Evolutionary conservation across 306 rosid genomes (phyloP).

Genomic region (Trichosanthes cucumerina): DNA sequence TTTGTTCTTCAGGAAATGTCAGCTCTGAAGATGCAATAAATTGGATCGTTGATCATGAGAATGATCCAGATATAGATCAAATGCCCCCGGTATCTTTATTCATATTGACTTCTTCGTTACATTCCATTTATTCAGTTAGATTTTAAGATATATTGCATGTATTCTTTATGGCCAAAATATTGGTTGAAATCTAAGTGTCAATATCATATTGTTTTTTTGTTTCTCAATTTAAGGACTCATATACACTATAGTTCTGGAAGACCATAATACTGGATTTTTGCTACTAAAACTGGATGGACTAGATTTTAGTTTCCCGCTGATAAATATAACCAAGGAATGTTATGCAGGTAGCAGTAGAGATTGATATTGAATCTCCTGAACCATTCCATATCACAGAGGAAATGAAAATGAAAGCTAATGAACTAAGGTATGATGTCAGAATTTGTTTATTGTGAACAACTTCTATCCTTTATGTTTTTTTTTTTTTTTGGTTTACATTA

Average conservation of each 20-base stretch:
- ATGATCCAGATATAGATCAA: conserved; percentile 56
- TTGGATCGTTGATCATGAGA: conserved; percentile 69
- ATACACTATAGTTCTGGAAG: background rate
- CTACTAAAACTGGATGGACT: background rate
- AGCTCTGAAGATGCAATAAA: conserved; percentile 48
- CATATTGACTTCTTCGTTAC: background rate
- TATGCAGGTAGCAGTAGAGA: conserved; percentile 42
- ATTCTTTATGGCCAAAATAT: background rate
- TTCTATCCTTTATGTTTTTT: background rate
- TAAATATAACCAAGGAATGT: background rate
- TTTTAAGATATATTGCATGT: background rate
- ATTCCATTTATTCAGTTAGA: background rate
- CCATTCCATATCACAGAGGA: conserved; percentile 53
- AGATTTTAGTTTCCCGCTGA: background rate
- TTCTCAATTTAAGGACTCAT: background rate
- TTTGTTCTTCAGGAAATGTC: conserved; percentile 39
- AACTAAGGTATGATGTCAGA: conserved; percentile 32
- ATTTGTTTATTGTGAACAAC: background rate
- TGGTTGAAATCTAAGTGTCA: background rate
- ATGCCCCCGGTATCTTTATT: conserved; percentile 44
- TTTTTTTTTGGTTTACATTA: background rate
- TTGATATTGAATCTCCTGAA: conserved; percentile 39
- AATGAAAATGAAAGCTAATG: conserved; percentile 45
- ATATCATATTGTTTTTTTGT: background rate
- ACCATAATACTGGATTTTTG: background rate